These are phyloP conservation scores for Ceratocystis ficicola DNA, from an alignment of 2,329 filamentous ascomycete genomes.

Conservation along the genomic window DNA sequence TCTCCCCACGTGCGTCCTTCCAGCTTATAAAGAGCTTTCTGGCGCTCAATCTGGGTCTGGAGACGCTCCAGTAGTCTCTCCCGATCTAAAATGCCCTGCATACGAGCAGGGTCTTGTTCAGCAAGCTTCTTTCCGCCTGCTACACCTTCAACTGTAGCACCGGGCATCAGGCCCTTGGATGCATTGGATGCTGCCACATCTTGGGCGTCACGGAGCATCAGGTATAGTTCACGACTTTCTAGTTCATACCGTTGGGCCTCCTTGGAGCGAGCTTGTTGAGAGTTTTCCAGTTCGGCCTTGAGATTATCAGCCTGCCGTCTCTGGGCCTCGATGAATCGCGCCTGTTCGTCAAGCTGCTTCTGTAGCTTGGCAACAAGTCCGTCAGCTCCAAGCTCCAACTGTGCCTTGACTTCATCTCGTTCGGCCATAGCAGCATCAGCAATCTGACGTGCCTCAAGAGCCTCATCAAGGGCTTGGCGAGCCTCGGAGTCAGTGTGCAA, in stretches of 20 bases:
- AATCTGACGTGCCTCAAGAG: slow-evolving; percentile 78
- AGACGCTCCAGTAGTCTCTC: slow-evolving; percentile 85
- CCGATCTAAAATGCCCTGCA: slow-evolving; percentile 87
- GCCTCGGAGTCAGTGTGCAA: slow-evolving; percentile 94
- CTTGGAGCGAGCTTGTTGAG: slow-evolving; percentile 75
- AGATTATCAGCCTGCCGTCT: slow-evolving; percentile 72
- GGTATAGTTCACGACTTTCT: slow-evolving; percentile 89
- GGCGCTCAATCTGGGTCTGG: slow-evolving; percentile 87
- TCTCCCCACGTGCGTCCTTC: slow-evolving; percentile 88
- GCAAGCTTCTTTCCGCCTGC: slow-evolving; percentile 39
- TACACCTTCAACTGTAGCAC: slow-evolving; percentile 27
- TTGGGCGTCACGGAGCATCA: slow-evolving; percentile 95
- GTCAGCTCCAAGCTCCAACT: slow-evolving; percentile 83
- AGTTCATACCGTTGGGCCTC: slow-evolving; percentile 91
- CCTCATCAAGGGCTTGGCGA: slow-evolving; percentile 80
- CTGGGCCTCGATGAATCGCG: slow-evolving; percentile 80
- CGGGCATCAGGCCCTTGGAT: slow-evolving; percentile 34
- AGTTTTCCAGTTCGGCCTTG: slow-evolving; percentile 77
- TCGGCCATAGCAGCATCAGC: slow-evolving; percentile 93
- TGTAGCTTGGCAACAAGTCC: slow-evolving; percentile 87
- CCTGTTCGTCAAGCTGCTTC: slow-evolving; percentile 85
- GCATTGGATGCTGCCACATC: slow-evolving; percentile 86
- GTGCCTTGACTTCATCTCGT: slow-evolving; percentile 82
- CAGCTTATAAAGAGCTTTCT: slow-evolving; percentile 95
- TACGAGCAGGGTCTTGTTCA: slow-evolving; percentile 58